Percentiles rank a stretch among this genome's conserved stretches.
These are phyloP conservation scores for Pelargonium fulgidum DNA, from an alignment of 441 rosid species.

Conservation along the genomic window DNA sequence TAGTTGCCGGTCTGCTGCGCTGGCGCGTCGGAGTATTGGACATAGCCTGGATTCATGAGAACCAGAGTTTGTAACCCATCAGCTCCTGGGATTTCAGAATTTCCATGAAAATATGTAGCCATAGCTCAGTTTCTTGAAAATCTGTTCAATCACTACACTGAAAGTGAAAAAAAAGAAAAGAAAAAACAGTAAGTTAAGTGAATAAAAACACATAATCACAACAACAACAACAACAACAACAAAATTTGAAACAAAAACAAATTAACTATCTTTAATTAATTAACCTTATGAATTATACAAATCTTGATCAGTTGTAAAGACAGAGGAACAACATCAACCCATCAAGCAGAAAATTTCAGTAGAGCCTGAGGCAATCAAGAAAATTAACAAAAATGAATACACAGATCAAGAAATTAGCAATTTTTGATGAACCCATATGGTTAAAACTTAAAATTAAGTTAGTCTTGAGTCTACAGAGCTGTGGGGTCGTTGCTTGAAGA, in stretches of 20 bases:
- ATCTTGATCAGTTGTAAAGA: neutral
- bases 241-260: neutral
- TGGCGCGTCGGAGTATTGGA: constrained; percentile 53
- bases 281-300: neutral
- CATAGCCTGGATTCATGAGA: constrained; percentile 89
- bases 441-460: too few relatives aligned
- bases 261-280: neutral
- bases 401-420: too few relatives aligned
- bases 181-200: too few relatives aligned
- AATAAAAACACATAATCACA: too few relatives aligned
- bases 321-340: neutral
- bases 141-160: constrained; percentile 29
- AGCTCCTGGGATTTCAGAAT: constrained; percentile 56
- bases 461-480: too few relatives aligned
- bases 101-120: constrained; percentile 85
- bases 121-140: constrained; percentile 26
- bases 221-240: neutral
- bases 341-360: neutral
- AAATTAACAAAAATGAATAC: neutral
- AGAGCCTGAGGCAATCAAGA: neutral
- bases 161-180: too few relatives aligned
- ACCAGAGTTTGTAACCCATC: constrained; percentile 87
- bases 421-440: neutral
- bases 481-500: neutral
- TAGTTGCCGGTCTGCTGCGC: constrained; percentile 40